Conservation (phyloP, 164 flowering plant species). For the Sedum album region DNA sequence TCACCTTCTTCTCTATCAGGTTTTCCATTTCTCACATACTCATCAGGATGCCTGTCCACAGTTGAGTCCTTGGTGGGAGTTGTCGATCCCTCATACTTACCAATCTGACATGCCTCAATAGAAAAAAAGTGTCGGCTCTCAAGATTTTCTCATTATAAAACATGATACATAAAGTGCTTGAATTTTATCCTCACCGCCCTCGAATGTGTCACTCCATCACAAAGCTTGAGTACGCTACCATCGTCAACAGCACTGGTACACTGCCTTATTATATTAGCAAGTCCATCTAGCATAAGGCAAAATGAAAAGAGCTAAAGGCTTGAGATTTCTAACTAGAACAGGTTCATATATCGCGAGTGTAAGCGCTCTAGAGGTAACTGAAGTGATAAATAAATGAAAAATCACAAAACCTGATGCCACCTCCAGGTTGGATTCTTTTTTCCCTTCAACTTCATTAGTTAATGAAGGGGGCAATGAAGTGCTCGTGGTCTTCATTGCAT, state of each 20-base stretch:
- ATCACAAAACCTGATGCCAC: conserved; percentile 40
- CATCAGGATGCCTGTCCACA: conserved; percentile 15
- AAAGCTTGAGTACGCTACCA: conserved; percentile 28
- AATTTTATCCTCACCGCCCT: conserved; percentile 36
- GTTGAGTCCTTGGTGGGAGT: neutral
- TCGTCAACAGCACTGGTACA: conserved; percentile 25
- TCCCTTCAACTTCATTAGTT: conserved; percentile 35
- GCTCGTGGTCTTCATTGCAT: conserved; percentile 28
- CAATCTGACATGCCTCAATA: conserved; percentile 20
- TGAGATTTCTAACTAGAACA: conserved; percentile 8
- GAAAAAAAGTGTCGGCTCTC: neutral
- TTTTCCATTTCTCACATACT: conserved; percentile 32
- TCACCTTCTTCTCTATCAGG: conserved; percentile 93
- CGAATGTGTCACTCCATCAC: conserved; percentile 14
- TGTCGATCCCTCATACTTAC: neutral
- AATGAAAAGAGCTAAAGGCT: neutral
- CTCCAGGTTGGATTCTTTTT: conserved; percentile 32
- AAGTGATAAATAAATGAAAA: neutral
- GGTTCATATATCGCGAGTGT: neutral
- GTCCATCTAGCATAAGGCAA: conserved; percentile 27
- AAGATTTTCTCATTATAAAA: neutral
- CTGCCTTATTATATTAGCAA: conserved; percentile 34
- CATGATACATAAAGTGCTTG: neutral
- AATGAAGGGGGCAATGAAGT: too few relatives aligned
- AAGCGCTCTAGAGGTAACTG: neutral